Percentiles rank a stretch among this genome's conserved stretches.
phyloP scores from a whole-genome alignment of 441 rosid species.

The Erysimum pusillum region DNA sequence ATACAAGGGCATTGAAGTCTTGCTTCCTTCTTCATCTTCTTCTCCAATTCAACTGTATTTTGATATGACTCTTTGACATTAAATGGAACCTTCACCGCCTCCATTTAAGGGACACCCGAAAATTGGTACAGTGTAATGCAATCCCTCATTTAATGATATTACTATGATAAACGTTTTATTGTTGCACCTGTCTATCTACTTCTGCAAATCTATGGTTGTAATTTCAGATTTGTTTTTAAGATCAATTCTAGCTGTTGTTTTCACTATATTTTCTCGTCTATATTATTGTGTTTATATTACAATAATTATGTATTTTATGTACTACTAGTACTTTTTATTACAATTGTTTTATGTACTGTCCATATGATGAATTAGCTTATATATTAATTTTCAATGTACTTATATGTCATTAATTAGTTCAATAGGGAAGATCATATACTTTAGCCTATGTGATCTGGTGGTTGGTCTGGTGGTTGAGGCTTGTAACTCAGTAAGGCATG shows the following conservation, averaged over 20 bases:
- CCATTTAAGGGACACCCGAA: conserved; percentile 44
- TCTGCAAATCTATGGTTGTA: conserved; percentile 26
- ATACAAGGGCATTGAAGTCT: conserved; percentile 31
- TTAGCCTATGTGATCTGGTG: no score
- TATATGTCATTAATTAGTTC: no score
- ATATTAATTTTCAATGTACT: no score
- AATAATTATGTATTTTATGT: neutral
- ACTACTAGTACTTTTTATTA: neutral
- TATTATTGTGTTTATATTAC: neutral
- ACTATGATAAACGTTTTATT: conserved; percentile 42
- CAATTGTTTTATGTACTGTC: neutral
- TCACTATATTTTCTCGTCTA: conserved; percentile 4
- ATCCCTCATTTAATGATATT: conserved; percentile 38
- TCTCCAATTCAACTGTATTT: conserved; percentile 36
- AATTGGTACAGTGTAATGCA: conserved; percentile 39
- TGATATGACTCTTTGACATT: conserved; percentile 33
- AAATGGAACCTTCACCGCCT: conserved; percentile 46
- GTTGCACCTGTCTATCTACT: conserved; percentile 43
- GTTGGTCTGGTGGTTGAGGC: no score
- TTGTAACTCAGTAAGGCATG: no score
- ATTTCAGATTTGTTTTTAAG: conserved; percentile 8
- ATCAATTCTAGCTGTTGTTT: conserved; percentile 4
- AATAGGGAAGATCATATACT: no score
- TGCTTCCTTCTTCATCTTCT: conserved; percentile 11
- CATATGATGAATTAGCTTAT: no score